phyloP scores from a whole-genome alignment of 208 protist species.

The Trypanosomatidae sp. region DNA sequence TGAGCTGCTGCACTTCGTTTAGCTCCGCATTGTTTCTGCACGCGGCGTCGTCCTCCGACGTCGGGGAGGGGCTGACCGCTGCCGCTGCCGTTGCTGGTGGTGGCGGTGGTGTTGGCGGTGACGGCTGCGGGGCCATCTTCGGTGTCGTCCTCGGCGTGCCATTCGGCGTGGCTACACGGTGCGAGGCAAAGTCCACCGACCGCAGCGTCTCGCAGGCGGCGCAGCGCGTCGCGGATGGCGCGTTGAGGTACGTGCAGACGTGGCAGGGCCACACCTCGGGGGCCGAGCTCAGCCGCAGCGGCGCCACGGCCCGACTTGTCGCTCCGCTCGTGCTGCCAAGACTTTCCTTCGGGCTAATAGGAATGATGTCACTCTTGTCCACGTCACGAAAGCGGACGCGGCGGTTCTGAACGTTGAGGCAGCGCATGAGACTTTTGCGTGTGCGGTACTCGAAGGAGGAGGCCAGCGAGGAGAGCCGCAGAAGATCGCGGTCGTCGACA shows the following conservation, averaged over 20 bases:
- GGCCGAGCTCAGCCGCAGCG: slow-evolving; percentile 28
- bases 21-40: too few relatives aligned
- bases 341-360: slow-evolving; percentile 59
- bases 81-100: too few relatives aligned
- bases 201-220: slow-evolving; percentile 61
- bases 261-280: slow-evolving; percentile 73
- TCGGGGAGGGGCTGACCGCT: too few relatives aligned
- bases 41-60: too few relatives aligned
- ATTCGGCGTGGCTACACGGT: too few relatives aligned
- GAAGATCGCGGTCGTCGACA: slow-evolving; percentile 60
- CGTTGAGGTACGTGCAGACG: slow-evolving; percentile 76
- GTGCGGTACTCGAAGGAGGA: slow-evolving; percentile 64
- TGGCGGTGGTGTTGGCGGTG: neutral
- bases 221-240: slow-evolving; percentile 44
- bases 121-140: slow-evolving; percentile 1
- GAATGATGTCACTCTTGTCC: slow-evolving; percentile 53
- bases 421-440: slow-evolving; percentile 67
- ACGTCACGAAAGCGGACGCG: slow-evolving; percentile 66
- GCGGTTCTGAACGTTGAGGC: slow-evolving; percentile 72
- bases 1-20: too few relatives aligned
- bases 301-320: slow-evolving; percentile 14
- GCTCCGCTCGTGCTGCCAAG: slow-evolving; percentile 18
- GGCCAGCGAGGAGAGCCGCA: slow-evolving; percentile 52
- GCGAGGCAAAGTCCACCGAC: too few relatives aligned
- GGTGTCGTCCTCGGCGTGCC: slow-evolving; percentile 7